A percentile compares a stretch with the other conserved stretches of the same genome.
These are phyloP conservation scores for Monosporozyma servazzii DNA, from an alignment of 805 yeast genomes.

Conservation along the genomic window DNA sequence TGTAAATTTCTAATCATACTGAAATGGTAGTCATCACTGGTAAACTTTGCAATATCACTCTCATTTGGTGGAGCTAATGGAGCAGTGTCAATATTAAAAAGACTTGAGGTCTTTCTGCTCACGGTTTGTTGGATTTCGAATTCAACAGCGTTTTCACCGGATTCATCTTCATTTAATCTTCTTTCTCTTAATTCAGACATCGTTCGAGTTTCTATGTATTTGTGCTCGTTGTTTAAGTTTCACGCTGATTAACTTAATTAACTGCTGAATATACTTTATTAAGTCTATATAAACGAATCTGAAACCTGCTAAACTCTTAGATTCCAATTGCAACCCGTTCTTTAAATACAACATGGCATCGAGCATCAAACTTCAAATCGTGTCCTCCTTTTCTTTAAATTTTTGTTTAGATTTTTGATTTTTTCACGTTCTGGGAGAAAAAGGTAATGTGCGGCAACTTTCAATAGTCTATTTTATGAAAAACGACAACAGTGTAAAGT, in stretches of 20 bases:
- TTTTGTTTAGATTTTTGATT: background rate
- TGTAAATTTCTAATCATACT: constrained; percentile 81
- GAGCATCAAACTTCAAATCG: background rate
- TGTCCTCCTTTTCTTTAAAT: background rate
- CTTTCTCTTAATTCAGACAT: constrained; percentile 6
- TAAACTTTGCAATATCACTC: constrained; percentile 67
- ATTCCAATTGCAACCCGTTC: background rate
- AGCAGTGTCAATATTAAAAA: constrained; percentile 40
- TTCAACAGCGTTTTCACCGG: background rate
- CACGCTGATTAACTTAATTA: background rate
- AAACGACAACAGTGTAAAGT: background rate
- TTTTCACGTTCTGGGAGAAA: constrained; percentile 1
- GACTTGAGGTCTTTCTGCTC: constrained; percentile 44
- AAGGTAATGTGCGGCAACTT: background rate
- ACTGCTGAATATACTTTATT: background rate
- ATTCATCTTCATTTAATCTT: constrained; percentile 5
- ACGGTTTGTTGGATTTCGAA: constrained; percentile 7
- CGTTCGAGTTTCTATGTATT: background rate
- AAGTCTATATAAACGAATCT: no score
- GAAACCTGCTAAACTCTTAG: no score
- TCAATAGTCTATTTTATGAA: background rate
- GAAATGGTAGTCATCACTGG: constrained; percentile 76
- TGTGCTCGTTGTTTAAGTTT: background rate
- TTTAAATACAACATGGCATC: background rate
- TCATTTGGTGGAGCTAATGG: constrained; percentile 72